Conservation (phyloP, 78 protist genomes). For the Polysphondylium violaceum region DNA sequence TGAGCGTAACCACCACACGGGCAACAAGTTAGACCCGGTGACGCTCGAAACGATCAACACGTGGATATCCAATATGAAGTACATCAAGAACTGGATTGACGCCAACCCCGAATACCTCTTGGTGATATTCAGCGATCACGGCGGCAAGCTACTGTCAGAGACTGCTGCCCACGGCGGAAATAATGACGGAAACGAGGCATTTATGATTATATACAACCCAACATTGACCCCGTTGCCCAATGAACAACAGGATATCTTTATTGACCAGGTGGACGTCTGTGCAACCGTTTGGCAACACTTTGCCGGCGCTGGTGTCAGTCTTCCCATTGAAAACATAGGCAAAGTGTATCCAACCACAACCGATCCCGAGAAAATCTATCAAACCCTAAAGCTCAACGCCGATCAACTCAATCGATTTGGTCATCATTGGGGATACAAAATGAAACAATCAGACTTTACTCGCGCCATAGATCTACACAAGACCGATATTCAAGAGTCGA, state of each 20-base stretch:
- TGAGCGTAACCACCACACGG: slow-evolving; percentile 64
- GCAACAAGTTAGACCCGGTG: slow-evolving; percentile 36
- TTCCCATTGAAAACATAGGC: slow-evolving; percentile 56
- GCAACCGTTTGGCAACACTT: slow-evolving; percentile 61
- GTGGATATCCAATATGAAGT: slow-evolving; percentile 52
- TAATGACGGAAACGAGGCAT: slow-evolving; percentile 71
- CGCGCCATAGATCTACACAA: slow-evolving; percentile 11
- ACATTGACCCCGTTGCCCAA: slow-evolving; percentile 1
- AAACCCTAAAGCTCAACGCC: slow-evolving; percentile 19
- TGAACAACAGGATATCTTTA: slow-evolving; percentile 63
- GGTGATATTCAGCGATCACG: slow-evolving; percentile 61
- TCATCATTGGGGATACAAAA: slow-evolving; percentile 35
- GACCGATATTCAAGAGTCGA: slow-evolving; percentile 15
- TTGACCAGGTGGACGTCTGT: slow-evolving; percentile 77
- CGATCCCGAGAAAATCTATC: not conserved
- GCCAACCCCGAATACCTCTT: slow-evolving; percentile 48
- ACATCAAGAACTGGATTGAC: slow-evolving; percentile 60
- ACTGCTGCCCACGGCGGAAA: slow-evolving; percentile 74
- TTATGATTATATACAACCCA: slow-evolving; percentile 44
- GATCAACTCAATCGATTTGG: slow-evolving; percentile 51
- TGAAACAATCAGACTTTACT: not conserved
- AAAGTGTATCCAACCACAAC: slow-evolving; percentile 10
- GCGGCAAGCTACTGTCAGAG: slow-evolving; percentile 55
- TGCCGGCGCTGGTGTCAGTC: slow-evolving; percentile 39
- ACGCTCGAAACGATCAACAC: slow-evolving; percentile 10